These are phyloP conservation scores for Tieghemiomyces parasiticus DNA, from an alignment of 192 early-diverging fungal genomes.

Conservation along the genomic window DNA sequence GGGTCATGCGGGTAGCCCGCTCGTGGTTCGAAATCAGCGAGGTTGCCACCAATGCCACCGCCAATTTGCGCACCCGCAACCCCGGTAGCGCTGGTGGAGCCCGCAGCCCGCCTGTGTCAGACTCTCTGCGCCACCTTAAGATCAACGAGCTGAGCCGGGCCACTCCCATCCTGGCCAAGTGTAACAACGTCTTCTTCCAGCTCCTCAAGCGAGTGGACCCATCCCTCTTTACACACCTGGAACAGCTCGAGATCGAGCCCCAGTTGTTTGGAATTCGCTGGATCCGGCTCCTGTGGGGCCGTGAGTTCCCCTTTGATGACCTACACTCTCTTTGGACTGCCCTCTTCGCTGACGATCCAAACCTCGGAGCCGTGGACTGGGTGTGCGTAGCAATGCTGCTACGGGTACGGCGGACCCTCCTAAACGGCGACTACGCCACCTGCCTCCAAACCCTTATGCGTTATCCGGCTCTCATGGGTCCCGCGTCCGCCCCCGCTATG, in stretches of 20 bases:
- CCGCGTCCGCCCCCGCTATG: conserved; percentile 7
- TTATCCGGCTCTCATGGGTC: conserved; percentile 33
- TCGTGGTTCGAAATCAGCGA: conserved; percentile 78
- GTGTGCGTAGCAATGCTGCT: conserved; percentile 61
- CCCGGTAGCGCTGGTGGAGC: no score
- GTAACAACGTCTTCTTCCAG: conserved; percentile 52
- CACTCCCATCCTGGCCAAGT: conserved; percentile 58
- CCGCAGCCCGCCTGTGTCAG: conserved; percentile 9
- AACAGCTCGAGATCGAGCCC: conserved; percentile 68
- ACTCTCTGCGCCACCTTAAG: conserved; percentile 1
- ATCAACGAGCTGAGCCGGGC: conserved; percentile 8
- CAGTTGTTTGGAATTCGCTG: conserved; percentile 92
- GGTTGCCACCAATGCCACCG: conserved; percentile 17
- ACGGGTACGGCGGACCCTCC: conserved; percentile 36
- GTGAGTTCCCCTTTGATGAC: conserved; percentile 65
- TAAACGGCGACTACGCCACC: conserved; percentile 46
- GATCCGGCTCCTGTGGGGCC: conserved; percentile 80
- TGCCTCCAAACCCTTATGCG: conserved; percentile 47
- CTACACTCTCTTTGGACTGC: conserved; percentile 76
- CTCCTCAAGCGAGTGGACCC: conserved; percentile 54
- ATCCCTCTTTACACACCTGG: conserved; percentile 52
- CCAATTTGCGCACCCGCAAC: conserved; percentile 6
- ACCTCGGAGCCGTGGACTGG: conserved; percentile 69
- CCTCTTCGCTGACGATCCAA: conserved; percentile 70
- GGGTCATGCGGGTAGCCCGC: conserved; percentile 64